Evolutionary conservation across 345 rosid species (phyloP).

Genomic region (Pugionium cornutum): DNA sequence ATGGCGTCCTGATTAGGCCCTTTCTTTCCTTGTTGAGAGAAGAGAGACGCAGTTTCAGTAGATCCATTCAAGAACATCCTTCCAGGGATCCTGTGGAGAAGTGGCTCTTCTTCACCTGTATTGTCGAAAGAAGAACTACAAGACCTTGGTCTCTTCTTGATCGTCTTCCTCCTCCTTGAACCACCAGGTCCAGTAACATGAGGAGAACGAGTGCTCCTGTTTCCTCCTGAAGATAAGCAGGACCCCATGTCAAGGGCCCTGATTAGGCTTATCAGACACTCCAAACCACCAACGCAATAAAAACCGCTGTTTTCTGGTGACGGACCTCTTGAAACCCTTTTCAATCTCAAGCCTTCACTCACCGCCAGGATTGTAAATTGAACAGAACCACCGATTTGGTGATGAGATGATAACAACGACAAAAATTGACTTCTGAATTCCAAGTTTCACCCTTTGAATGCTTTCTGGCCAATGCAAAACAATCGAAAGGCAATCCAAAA

Average conservation of each 20-base stretch:
- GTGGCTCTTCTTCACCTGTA: constrained; percentile 49
- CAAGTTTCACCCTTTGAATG: no score
- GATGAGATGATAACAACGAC: no score
- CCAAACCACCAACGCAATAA: constrained; percentile 75
- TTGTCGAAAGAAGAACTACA: constrained; percentile 57
- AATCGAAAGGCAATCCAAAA: background rate
- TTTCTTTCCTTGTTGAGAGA: constrained; percentile 90
- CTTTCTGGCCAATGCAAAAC: no score
- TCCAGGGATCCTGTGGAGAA: constrained; percentile 80
- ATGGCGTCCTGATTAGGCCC: constrained; percentile 98
- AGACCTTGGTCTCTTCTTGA: constrained; percentile 53
- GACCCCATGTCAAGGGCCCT: constrained; percentile 99
- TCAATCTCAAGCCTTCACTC: constrained; percentile 12
- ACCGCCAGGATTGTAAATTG: constrained; percentile 39
- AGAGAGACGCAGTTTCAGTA: constrained; percentile 66
- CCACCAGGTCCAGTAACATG: constrained; percentile 54
- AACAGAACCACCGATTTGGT: background rate
- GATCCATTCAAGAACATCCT: constrained; percentile 87
- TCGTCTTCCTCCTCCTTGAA: constrained; percentile 56
- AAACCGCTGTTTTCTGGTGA: constrained; percentile 52
- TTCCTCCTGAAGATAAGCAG: constrained; percentile 85
- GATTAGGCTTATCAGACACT: constrained; percentile 75
- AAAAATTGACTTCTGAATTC: no score
- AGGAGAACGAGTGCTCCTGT: constrained; percentile 59
- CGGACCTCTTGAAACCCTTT: constrained; percentile 54